Base-by-base conservation (phyloP, 2,329 filamentous ascomycete species). In the Sporothrix curviconia region DNA sequence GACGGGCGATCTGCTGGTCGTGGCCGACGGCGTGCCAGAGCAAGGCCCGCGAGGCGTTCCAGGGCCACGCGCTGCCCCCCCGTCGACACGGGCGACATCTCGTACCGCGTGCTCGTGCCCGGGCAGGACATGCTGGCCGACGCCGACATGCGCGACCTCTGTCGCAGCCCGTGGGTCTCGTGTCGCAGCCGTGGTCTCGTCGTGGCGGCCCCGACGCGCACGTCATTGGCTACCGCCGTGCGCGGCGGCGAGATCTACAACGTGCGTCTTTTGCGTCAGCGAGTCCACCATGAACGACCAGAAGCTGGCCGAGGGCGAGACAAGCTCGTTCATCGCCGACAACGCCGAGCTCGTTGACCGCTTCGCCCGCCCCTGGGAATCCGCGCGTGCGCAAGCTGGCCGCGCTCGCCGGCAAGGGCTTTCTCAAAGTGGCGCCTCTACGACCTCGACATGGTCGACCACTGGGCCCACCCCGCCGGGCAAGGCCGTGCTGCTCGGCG, bases 341-440 rank as follows among this genome's bases (percentile, higher is more conserved):
- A 69, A 69, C 39, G 56, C 64, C n/a, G 71, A 73, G 59, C 66
- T 74, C 50, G 63, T 63, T 28, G 56, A 62, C 22, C 67, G 70
- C 7, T 74, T 74, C 53, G n/a, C n/a, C n/a, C 51, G 46, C 0
- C 58, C 55, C n/a, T 74, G 72, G 72, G 69, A 72, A 37, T n/a
- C 64, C 68, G 0, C 63, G 66, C 11, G 66, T 73, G 1, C 67
- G 60, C 30, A 72, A 68, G 62, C 65, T 69, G 7, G 70, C 64
- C 51, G 66, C 63, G 14, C 67, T 73, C 39, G 70, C 70, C 3
- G 66, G 68, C 24, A 67, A 71, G 34, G 55, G 46, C 34, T 73
- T 74, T 34, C 66, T 72, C 55, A 76, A n/a, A 78, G 60, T 78
- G 75, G 76, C 70, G 71, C 5, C 71, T 78, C 12, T 73, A 69